These are phyloP conservation scores for Sphagnum contortum DNA, from an alignment of 225 moss, liverwort and hornwort genomes.

Conservation along the genomic window DNA sequence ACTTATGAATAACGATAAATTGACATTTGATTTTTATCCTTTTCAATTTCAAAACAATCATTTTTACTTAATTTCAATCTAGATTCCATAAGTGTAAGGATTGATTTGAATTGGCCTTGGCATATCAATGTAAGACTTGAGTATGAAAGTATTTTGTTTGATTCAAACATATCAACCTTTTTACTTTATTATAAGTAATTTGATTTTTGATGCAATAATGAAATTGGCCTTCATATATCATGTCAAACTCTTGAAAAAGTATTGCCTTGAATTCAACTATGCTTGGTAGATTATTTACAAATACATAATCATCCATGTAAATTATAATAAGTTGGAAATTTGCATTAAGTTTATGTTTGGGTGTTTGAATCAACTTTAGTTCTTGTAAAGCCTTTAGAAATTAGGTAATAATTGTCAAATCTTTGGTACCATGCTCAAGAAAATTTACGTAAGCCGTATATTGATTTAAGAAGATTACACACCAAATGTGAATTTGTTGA, in stretches of 20 bases:
- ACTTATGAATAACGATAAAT: no score
- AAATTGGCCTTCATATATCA: neutral
- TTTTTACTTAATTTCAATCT: no score
- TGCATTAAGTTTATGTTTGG: neutral
- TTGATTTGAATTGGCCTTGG: no score
- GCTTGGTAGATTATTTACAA: neutral
- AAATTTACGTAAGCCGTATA: slow-evolving; percentile 6
- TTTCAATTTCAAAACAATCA: no score
- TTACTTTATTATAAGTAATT: no score
- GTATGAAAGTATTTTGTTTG: no score
- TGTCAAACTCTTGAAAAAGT: slow-evolving; percentile 6
- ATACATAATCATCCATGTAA: slow-evolving; percentile 1
- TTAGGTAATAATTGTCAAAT: neutral
- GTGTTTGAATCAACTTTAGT: slow-evolving; percentile 1
- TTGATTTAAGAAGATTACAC: slow-evolving; percentile 1
- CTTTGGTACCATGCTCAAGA: neutral
- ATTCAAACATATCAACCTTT: neutral
- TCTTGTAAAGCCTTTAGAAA: neutral
- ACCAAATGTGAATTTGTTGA: neutral
- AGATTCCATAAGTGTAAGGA: no score
- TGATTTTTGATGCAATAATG: neutral
- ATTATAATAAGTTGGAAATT: neutral
- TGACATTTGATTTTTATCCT: neutral
- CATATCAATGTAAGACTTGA: no score
- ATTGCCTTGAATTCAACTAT: neutral